Evolutionary conservation across 495 filamentous ascomycete genomes (phyloP).

Genomic region (Oidiodendron maius): DNA sequence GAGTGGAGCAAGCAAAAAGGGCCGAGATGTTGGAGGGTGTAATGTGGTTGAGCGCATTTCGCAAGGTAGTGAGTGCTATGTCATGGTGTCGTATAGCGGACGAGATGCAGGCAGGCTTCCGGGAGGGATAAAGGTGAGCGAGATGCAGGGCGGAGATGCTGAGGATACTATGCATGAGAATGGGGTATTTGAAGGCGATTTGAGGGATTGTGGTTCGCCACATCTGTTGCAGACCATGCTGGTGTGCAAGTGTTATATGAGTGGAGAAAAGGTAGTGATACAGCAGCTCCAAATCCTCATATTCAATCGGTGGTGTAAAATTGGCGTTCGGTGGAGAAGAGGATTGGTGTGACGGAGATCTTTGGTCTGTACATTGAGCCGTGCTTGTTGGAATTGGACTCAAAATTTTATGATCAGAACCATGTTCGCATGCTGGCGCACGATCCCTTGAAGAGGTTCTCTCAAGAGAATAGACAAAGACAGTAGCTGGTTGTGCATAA

Average conservation of each 20-base stretch:
- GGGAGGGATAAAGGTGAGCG: background rate
- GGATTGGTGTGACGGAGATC: no score
- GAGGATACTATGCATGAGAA: conserved; percentile 7
- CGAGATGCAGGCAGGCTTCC: background rate
- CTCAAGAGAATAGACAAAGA: background rate
- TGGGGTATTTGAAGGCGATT: background rate
- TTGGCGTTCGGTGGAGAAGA: background rate
- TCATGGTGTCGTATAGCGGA: conserved; percentile 3
- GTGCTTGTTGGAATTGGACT: no score
- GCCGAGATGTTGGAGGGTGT: background rate
- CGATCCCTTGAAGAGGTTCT: background rate
- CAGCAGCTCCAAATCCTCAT: conserved; percentile 14
- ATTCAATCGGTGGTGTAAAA: background rate
- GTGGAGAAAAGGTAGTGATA: conserved; percentile 10
- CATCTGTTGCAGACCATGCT: conserved; percentile 4
- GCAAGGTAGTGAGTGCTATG: conserved; percentile 1
- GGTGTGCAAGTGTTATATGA: conserved; percentile 5
- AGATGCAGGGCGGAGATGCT: conserved; percentile 3
- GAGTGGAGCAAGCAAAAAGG: conserved; percentile 2
- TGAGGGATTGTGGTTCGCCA: conserved; percentile 4
- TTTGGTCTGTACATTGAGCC: no score
- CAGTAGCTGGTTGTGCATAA: background rate
- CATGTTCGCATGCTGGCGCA: no score
- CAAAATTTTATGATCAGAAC: no score
- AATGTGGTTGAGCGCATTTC: conserved; percentile 1